phyloP scores from a whole-genome alignment of 163 green algal species.

The Coccomyxa subellipsoidea region DNA sequence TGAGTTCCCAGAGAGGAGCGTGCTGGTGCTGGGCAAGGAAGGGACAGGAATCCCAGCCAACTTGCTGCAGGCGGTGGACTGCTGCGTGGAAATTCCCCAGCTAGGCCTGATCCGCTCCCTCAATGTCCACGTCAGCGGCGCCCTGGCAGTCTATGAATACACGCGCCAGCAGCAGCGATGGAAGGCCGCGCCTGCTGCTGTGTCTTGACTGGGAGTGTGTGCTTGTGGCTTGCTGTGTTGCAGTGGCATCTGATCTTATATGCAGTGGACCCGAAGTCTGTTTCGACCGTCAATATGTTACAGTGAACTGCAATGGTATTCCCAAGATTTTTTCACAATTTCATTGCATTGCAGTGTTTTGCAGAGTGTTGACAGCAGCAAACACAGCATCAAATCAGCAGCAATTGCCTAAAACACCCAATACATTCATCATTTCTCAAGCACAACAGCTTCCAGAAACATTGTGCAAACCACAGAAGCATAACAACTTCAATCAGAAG shows the following conservation, averaged over 20 bases:
- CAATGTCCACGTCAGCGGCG: conserved; percentile 92
- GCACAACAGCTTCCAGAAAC: too few species aligned
- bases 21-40: conserved; percentile 88
- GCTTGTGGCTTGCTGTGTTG: neutral
- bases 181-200: neutral
- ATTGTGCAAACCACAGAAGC: too few species aligned
- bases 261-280: too few species aligned
- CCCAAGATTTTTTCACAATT: too few species aligned
- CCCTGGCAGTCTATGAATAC: conserved; percentile 89
- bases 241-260: neutral
- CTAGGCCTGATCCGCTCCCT: conserved; percentile 83
- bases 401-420: too few species aligned
- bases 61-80: conserved; percentile 63
- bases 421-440: too few species aligned
- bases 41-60: conserved; percentile 83
- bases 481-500: too few species aligned
- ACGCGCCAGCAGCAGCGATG: conserved; percentile 32
- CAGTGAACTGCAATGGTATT: too few species aligned
- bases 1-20: conserved; percentile 61
- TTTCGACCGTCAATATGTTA: too few species aligned
- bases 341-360: too few species aligned
- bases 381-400: too few species aligned
- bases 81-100: conserved; percentile 90
- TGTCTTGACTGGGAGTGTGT: neutral
- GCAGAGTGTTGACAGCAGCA: too few species aligned